These are phyloP conservation scores for Quercus variabilis DNA, from an alignment of 306 rosid species.

Conservation along the genomic window DNA sequence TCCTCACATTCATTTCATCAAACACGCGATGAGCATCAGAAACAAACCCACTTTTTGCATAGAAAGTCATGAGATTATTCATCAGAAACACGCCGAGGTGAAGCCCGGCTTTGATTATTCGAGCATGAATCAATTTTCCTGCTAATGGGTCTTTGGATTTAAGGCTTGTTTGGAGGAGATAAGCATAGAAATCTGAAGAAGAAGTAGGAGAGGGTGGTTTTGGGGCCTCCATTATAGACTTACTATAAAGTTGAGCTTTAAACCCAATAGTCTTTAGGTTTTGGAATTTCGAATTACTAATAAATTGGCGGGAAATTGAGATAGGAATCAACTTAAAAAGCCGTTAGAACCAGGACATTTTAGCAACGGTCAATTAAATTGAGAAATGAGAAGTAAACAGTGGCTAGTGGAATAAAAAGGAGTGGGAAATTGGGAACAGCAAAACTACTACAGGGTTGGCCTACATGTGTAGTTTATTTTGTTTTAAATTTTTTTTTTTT, in stretches of 20 bases:
- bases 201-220: slow-evolving; percentile 8
- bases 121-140: slow-evolving; percentile 61
- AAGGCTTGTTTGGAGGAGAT: slow-evolving; percentile 61
- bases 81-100: slow-evolving; percentile 50
- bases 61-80: slow-evolving; percentile 67
- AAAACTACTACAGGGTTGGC: too few relatives aligned
- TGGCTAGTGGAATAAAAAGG: too few relatives aligned
- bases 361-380: too few relatives aligned
- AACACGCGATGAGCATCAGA: slow-evolving; percentile 56
- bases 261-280: background rate
- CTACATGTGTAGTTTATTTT: too few relatives aligned
- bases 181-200: slow-evolving; percentile 39
- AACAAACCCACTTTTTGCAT: slow-evolving; percentile 43
- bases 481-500: too few relatives aligned
- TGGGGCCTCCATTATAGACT: slow-evolving; percentile 34
- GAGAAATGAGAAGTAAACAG: too few relatives aligned
- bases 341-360: background rate
- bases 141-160: slow-evolving; percentile 38
- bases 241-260: background rate
- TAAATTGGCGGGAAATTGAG: background rate
- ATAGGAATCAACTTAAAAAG: background rate
- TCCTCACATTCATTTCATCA: slow-evolving; percentile 62
- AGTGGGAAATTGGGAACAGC: too few relatives aligned
- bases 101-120: slow-evolving; percentile 66
- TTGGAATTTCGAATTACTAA: background rate